Evolutionary conservation across 2,329 filamentous ascomycete species (phyloP), one percentile per base, ranked within the genome.

Genomic region (Claviceps humidiphila): DNA sequence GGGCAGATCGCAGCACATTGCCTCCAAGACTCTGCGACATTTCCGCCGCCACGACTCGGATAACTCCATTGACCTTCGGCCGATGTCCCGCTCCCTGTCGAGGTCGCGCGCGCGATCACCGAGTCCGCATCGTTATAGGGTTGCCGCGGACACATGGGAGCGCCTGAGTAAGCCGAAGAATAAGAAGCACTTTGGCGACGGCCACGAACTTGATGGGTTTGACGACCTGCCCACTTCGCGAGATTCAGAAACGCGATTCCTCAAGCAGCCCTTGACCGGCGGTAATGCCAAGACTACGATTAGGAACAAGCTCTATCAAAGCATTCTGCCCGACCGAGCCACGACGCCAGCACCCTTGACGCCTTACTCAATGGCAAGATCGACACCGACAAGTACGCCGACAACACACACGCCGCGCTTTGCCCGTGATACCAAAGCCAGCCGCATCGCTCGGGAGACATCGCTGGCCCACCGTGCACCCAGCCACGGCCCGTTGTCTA

Each of bases 181-280:
- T 49, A 69, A 68, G 58, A 68, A 66, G 56, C 64, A 68, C 75
- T 98, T 94, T 69, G 93, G 93, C 13, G 89, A 96, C 66, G 93
- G 93, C 16, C 86, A 85, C 55, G 93, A 98, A 67, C 75, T 98
- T 38, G 91, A 97, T 59, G 82, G 79, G 2, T 97, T 98, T 64
- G 93, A 98, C 64, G 93, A 98, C 67, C 72, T 98, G 52, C 91
- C 91, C 1, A 97, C 90, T 0, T 96, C 90, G 16, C 81, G 78
- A 13, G 81, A 85, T 55, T 78, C 81, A 14, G 93, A 98, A 68
- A 89, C 82, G 56, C 86, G 81, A 60, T 98, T 81, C 62, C 75
- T 89, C 56, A 94, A 90, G 66, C 82, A 86, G 60, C 90, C 93
- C 3, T 73, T 17, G 16, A 40, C 84, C 41, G 81, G 78, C 47